phyloP scores from a whole-genome alignment of 805 yeast species.

The Candida gorgasii region DNA sequence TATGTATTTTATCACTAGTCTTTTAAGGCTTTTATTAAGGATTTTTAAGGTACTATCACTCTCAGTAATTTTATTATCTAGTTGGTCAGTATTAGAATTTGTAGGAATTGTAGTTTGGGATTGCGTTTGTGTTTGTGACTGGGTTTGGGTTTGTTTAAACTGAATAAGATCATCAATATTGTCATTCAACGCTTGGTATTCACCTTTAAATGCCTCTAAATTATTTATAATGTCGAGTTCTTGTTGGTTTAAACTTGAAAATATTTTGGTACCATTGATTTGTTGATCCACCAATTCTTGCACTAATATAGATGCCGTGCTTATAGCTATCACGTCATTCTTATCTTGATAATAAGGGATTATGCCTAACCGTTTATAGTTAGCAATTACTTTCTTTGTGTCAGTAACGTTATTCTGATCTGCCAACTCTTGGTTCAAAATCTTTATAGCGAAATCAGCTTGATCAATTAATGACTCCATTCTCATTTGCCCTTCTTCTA shows the following conservation, averaged over 20 bases:
- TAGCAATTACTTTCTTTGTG: slow-evolving; percentile 6
- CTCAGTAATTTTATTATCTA: not conserved
- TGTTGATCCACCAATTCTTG: slow-evolving; percentile 7
- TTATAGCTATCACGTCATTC: slow-evolving; percentile 29
- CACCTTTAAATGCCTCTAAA: slow-evolving; percentile 1
- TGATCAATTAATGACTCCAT: slow-evolving; percentile 7
- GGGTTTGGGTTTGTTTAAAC: not conserved
- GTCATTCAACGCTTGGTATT: slow-evolving; percentile 2
- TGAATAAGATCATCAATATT: slow-evolving; percentile 8
- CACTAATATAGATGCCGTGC: slow-evolving; percentile 18
- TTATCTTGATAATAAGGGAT: slow-evolving; percentile 28
- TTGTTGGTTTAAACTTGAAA: slow-evolving; percentile 1
- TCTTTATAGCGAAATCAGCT: slow-evolving; percentile 9
- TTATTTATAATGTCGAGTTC: slow-evolving; percentile 1
- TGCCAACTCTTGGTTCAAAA: slow-evolving; percentile 4
- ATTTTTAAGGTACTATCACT: not conserved
- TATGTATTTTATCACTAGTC: slow-evolving; percentile 8
- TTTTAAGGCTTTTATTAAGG: slow-evolving; percentile 6
- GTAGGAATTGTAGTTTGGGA: not conserved
- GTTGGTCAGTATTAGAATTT: not conserved
- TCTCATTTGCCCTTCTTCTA: slow-evolving; percentile 10
- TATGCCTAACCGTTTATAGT: slow-evolving; percentile 6
- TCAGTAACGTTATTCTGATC: not conserved
- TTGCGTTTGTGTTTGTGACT: too few species aligned
- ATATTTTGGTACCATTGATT: slow-evolving; percentile 1